These are phyloP conservation scores for Colletotrichum sp. DNA, from an alignment of 2,329 filamentous ascomycete species.

Conservation along the genomic window DNA sequence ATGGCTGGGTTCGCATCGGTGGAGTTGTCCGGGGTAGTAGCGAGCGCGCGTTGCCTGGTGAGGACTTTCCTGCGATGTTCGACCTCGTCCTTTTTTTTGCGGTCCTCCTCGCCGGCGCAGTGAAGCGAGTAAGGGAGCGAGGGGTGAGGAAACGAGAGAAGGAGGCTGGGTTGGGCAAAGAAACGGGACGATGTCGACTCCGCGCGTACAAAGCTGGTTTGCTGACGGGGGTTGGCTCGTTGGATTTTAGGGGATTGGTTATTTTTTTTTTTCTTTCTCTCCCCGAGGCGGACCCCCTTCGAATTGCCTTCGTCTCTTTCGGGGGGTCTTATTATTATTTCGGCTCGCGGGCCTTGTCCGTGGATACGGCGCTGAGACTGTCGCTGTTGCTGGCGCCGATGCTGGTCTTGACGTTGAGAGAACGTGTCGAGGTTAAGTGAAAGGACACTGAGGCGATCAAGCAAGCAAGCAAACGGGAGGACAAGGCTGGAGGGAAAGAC, in stretches of 20 bases:
- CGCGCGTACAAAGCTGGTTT: slow-evolving; percentile 12
- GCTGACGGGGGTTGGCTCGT: slow-evolving; percentile 20
- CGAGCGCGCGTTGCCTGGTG: slow-evolving; percentile 27
- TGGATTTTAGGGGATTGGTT: slow-evolving; percentile 9
- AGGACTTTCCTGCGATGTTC: slow-evolving; percentile 31
- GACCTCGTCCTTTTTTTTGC: slow-evolving; percentile 43
- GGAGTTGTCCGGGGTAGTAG: slow-evolving; percentile 31
- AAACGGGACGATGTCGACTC: slow-evolving; percentile 15
- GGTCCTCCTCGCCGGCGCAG: slow-evolving; percentile 19
- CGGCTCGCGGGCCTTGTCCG: slow-evolving; percentile 6
- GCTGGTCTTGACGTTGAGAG: background rate
- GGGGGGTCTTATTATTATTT: slow-evolving; percentile 12
- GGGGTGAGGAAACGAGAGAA: slow-evolving; percentile 13
- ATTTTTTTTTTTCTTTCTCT: slow-evolving; percentile 1
- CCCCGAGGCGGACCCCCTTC: background rate
- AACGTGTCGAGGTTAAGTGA: background rate
- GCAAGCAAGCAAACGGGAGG: background rate
- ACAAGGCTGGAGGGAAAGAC: background rate
- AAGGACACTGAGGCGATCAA: background rate
- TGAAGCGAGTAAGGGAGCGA: slow-evolving; percentile 18
- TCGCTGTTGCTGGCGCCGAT: background rate
- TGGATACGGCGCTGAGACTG: slow-evolving; percentile 1
- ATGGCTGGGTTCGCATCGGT: slow-evolving; percentile 52
- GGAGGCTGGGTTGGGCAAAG: slow-evolving; percentile 16
- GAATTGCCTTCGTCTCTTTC: slow-evolving; percentile 6